phyloP scores from a whole-genome alignment of 192 early-diverging fungal species.

The Backusella circina region DNA sequence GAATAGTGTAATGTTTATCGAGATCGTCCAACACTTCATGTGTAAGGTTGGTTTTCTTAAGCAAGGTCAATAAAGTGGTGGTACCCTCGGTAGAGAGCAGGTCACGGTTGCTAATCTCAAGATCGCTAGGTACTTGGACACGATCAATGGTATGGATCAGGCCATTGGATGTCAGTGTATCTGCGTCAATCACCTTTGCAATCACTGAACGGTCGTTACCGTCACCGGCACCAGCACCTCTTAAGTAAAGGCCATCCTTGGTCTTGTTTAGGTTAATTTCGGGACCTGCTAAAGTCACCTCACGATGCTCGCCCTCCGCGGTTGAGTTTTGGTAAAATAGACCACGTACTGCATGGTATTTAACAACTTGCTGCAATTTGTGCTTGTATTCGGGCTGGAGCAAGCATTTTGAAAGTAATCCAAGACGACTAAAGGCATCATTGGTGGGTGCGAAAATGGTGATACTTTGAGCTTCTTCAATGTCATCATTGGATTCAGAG shows the following conservation, averaged over 20 bases:
- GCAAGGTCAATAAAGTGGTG: slow-evolving; percentile 32
- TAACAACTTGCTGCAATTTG: slow-evolving; percentile 46
- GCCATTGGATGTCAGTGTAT: slow-evolving; percentile 42
- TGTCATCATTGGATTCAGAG: slow-evolving; percentile 40
- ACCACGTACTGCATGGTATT: slow-evolving; percentile 46
- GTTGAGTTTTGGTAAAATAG: slow-evolving; percentile 40
- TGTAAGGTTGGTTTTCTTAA: slow-evolving; percentile 39
- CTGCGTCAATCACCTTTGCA: slow-evolving; percentile 21
- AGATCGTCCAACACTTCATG: slow-evolving; percentile 31
- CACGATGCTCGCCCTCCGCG: slow-evolving; percentile 23
- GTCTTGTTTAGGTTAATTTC: slow-evolving; percentile 42
- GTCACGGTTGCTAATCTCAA: slow-evolving; percentile 41
- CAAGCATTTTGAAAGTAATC: slow-evolving; percentile 52
- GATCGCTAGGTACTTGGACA: slow-evolving; percentile 39
- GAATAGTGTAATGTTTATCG: slow-evolving; percentile 38
- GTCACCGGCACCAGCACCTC: slow-evolving; percentile 17
- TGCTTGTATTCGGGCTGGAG: slow-evolving; percentile 19
- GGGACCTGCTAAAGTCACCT: slow-evolving; percentile 37
- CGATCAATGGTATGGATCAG: slow-evolving; percentile 45
- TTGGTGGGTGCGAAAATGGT: slow-evolving; percentile 68
- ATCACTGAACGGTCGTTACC: slow-evolving; percentile 20
- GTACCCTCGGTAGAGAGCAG: slow-evolving; percentile 39
- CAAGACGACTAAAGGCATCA: slow-evolving; percentile 54
- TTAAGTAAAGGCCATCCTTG: slow-evolving; percentile 8
- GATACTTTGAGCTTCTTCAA: slow-evolving; percentile 46